Conservation (phyloP, 2,329 filamentous ascomycete species). For the Basipetospora chlamydospora region DNA sequence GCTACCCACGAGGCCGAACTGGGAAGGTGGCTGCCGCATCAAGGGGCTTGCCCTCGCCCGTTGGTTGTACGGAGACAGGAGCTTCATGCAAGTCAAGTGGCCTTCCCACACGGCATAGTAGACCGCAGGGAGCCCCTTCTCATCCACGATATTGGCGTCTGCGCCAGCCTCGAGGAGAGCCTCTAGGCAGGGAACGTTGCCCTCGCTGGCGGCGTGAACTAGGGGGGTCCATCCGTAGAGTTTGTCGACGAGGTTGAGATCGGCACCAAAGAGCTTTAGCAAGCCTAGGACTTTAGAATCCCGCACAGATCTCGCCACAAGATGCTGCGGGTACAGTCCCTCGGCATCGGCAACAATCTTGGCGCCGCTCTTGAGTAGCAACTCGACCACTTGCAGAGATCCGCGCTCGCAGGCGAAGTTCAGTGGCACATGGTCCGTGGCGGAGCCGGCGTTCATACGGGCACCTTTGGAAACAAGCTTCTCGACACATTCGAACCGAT, state of each 20-base stretch:
- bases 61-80: slow-evolving; percentile 51
- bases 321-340: slow-evolving; percentile 90
- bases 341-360: slow-evolving; percentile 87
- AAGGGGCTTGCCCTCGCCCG: slow-evolving; percentile 27
- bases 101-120: slow-evolving; percentile 99
- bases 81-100: slow-evolving; percentile 82
- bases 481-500: slow-evolving; percentile 66
- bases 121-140: slow-evolving; percentile 87
- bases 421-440: slow-evolving; percentile 82
- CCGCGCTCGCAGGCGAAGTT: slow-evolving; percentile 93
- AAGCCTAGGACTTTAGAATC: slow-evolving; percentile 66
- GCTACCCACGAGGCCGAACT: slow-evolving; percentile 27
- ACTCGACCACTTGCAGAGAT: slow-evolving; percentile 67
- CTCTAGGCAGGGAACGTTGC: slow-evolving; percentile 76
- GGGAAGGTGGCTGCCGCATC: slow-evolving; percentile 23
- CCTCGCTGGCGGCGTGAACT: slow-evolving; percentile 92
- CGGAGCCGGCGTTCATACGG: slow-evolving; percentile 72
- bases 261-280: slow-evolving; percentile 71
- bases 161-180: slow-evolving; percentile 68
- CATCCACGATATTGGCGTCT: slow-evolving; percentile 67
- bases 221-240: slow-evolving; percentile 95
- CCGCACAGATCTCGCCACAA: slow-evolving; percentile 80
- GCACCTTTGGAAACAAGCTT: slow-evolving; percentile 63
- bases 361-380: slow-evolving; percentile 69
- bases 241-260: slow-evolving; percentile 87